These are phyloP conservation scores for Ampelocalamus luodianensis DNA, from an alignment of 176 grass and related monocot genomes.

Conservation along the genomic window DNA sequence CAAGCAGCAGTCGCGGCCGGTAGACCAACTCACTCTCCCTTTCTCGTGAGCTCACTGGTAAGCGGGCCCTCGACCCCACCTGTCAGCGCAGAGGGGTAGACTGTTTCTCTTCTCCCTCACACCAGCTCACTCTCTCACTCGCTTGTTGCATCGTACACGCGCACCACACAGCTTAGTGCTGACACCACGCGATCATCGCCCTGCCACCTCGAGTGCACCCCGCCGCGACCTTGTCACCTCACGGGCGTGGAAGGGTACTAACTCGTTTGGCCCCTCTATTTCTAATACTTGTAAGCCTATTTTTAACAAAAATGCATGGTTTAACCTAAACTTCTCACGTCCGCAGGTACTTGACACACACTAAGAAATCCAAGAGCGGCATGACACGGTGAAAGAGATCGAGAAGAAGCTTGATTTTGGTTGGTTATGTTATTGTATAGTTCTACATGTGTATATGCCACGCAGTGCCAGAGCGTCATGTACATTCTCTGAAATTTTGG, in stretches of 20 bases:
- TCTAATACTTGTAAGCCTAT: background rate
- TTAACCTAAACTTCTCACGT: constrained; percentile 21
- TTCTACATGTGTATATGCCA: constrained; percentile 24
- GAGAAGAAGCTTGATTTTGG: constrained; percentile 57
- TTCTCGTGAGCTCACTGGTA: too few species aligned
- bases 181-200: too few species aligned
- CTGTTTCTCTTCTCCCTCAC: too few species aligned
- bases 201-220: too few species aligned
- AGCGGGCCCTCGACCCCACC: too few species aligned
- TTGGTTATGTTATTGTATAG: constrained; percentile 2
- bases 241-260: constrained; percentile 69
- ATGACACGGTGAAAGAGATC: constrained; percentile 80
- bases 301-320: background rate
- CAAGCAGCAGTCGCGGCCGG: too few species aligned
- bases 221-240: too few species aligned
- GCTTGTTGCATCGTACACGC: too few species aligned
- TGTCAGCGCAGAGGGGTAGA: too few species aligned
- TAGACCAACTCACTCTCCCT: too few species aligned
- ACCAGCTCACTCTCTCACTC: too few species aligned
- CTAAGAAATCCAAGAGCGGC: constrained; percentile 89
- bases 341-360: constrained; percentile 77
- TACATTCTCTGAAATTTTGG: constrained; percentile 9
- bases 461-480: background rate
- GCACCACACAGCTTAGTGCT: too few species aligned
- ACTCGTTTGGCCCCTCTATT: background rate